Conservation (phyloP, 139 green algal genomes). For the Eudorina sp. region DNA sequence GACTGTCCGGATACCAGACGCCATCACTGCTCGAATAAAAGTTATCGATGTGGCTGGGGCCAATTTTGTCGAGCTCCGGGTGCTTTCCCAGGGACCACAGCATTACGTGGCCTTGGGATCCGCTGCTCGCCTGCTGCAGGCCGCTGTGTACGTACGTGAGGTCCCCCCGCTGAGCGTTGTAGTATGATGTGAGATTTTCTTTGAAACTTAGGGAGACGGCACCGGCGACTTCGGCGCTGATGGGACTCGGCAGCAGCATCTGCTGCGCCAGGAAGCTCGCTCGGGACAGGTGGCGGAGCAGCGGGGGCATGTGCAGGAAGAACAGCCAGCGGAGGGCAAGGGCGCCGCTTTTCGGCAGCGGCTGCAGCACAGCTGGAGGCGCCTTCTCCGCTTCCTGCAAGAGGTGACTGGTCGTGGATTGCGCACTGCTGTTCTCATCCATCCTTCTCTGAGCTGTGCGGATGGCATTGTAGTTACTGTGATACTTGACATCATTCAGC, state of each 20-base stretch:
- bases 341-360: constrained; percentile 38
- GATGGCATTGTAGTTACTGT: too few relatives aligned
- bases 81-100: not conserved
- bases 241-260: constrained; percentile 57
- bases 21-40: constrained; percentile 38
- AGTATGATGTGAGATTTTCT: constrained; percentile 6
- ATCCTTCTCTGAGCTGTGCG: too few relatives aligned
- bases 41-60: constrained; percentile 51
- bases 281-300: constrained; percentile 59
- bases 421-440: too few relatives aligned
- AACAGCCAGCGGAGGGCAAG: constrained; percentile 60
- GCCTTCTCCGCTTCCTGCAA: constrained; percentile 29
- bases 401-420: too few relatives aligned
- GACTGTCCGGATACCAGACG: constrained; percentile 65
- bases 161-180: constrained; percentile 27
- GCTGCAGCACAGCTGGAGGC: constrained; percentile 61
- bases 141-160: constrained; percentile 3
- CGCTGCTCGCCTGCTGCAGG: not conserved
- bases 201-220: not conserved
- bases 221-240: too few relatives aligned
- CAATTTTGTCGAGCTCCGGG: not conserved
- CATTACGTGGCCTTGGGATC: not conserved
- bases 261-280: constrained; percentile 67
- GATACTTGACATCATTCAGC: not conserved
- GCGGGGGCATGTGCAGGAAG: constrained; percentile 66